Evolutionary conservation across 139 green algal genomes (phyloP), one percentile per base, ranked within the genome.

Genomic region (Chlamydomonas schloesseri): DNA sequence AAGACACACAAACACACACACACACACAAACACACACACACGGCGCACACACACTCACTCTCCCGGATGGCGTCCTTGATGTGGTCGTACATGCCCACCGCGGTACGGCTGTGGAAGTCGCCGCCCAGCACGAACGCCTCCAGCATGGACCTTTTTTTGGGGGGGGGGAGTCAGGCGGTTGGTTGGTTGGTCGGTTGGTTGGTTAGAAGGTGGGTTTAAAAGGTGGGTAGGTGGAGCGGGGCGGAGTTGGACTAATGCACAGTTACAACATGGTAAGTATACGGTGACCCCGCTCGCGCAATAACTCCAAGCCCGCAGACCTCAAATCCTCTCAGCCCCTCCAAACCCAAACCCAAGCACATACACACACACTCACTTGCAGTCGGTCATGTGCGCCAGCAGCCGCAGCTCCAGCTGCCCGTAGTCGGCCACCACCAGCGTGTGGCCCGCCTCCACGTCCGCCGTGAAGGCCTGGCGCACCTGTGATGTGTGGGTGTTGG

Each of bases 361-460:
- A 24, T 1, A 14, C 72, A 34, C 73, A 2, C 47, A 11, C 5
- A 50, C 83, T 82, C 79, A 88, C 84, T 83, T 60, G 92, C 98
- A 99, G 73, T 93, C 46, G 0, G 98, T 94, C 91, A 99, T 96
- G 91, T 99, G 97, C 18, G 98, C 98, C 76, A 99, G 93, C 65
- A 99, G 92, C 37, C 98, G 96, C 88, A 99, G 94, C 95, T 99
- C 98, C 82, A 99, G 94, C 95, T 99, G 98, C 0, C 98, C 97
- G 71, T 99, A 99, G 87, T 99, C 98, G 1, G 97, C 97, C 83
- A 99, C 98, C 46, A 99, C 89, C n/a, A 99, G 94, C 13, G 93
- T 95, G 47, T 97, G 94, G 74, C 94, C 96, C 14, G 81, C 37
- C 4, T 88, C 92, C 31, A 87, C 82, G 72, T 97, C 93, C 5